Conservation (phyloP, 768 basidiomycete genomes). For the Stropharia rugosoannulata region DNA sequence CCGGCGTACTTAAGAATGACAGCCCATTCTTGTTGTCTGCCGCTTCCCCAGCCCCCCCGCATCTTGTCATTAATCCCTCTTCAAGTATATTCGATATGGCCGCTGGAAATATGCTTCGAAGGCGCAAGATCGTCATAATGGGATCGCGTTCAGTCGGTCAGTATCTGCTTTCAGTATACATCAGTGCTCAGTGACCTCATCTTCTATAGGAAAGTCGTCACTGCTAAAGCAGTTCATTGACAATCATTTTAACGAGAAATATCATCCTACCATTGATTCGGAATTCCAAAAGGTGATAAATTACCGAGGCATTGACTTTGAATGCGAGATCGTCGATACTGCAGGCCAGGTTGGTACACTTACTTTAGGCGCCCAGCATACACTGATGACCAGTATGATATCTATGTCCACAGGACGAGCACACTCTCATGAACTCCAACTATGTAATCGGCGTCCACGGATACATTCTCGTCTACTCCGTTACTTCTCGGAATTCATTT, state of each 20-base stretch:
- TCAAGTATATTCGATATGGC: constrained; percentile 1
- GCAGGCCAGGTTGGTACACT: constrained; percentile 77
- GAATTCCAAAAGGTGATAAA: constrained; percentile 74
- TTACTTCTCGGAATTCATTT: constrained; percentile 82
- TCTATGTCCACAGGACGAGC: constrained; percentile 68
- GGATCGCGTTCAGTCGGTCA: constrained; percentile 84
- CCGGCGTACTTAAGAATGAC: constrained; percentile 1
- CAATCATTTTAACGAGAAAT: constrained; percentile 80
- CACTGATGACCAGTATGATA: constrained; percentile 7
- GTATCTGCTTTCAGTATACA: constrained; percentile 25
- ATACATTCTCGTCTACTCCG: constrained; percentile 90
- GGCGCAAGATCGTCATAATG: constrained; percentile 82
- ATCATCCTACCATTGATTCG: constrained; percentile 91
- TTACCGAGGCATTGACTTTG: constrained; percentile 79
- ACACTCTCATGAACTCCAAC: constrained; percentile 82
- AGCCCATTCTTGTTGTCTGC: neutral
- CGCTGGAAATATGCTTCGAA: constrained; percentile 40
- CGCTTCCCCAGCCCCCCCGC: neutral
- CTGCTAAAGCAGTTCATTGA: constrained; percentile 87
- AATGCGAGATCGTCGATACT: constrained; percentile 94
- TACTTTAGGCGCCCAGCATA: constrained; percentile 2
- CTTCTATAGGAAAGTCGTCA: constrained; percentile 80
- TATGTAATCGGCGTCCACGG: constrained; percentile 95
- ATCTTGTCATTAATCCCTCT: neutral
- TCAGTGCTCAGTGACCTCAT: constrained; percentile 4